Percentiles rank a stretch among this genome's conserved stretches.
Conservation (phyloP, 208 protist genomes). For the Trypanosoma congolense region DNA sequence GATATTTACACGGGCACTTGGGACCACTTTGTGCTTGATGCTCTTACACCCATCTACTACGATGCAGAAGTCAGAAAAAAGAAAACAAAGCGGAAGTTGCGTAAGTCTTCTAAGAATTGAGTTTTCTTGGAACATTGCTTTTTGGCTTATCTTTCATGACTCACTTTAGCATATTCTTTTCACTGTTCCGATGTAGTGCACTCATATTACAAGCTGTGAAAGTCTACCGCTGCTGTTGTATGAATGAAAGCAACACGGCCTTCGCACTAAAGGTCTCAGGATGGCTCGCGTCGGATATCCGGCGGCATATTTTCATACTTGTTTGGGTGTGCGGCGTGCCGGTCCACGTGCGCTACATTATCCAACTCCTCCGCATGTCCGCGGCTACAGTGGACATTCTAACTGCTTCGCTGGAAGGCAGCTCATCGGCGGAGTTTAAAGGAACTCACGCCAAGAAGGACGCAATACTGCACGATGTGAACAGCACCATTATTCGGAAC, state of each 20-base stretch:
- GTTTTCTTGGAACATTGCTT: no score
- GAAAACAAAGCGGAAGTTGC: no score
- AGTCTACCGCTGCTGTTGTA: conserved; percentile 1
- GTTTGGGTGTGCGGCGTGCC: conserved; percentile 67
- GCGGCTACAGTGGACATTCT: conserved; percentile 6
- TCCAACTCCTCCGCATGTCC: conserved; percentile 28
- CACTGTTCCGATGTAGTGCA: no score
- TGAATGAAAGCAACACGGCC: background rate
- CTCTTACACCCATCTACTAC: no score
- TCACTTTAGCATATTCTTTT: background rate
- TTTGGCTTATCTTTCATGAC: no score
- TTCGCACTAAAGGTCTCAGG: conserved; percentile 17
- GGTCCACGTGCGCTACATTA: conserved; percentile 51
- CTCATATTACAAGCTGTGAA: no score
- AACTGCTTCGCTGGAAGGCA: background rate
- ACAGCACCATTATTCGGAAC: background rate
- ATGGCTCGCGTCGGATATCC: conserved; percentile 35
- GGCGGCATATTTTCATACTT: conserved; percentile 52
- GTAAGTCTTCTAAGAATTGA: no score
- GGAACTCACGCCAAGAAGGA: background rate
- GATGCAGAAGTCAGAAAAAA: no score
- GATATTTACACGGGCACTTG: no score
- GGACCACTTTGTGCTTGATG: no score
- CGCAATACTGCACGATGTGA: background rate
- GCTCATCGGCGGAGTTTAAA: background rate